Evolutionary conservation across 2,329 filamentous ascomycete species (phyloP).

Genomic region (Aschersonia sp.): DNA sequence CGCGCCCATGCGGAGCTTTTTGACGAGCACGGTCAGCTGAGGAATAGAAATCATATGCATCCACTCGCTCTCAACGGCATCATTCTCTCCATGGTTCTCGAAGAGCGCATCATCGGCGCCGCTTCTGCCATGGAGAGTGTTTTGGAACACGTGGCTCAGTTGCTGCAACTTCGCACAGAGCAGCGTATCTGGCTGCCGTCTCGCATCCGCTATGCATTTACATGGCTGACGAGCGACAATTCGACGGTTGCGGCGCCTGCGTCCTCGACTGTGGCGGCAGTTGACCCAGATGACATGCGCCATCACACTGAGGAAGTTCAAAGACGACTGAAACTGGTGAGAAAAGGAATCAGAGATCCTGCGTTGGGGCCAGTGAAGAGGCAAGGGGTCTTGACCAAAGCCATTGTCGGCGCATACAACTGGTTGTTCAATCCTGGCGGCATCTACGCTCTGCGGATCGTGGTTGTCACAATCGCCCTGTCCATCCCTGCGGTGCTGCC

Average conservation of each 20-base stretch:
- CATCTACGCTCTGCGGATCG: conserved; percentile 31
- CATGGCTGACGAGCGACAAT: conserved; percentile 19
- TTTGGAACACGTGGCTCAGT: conserved; percentile 18
- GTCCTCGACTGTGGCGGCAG: conserved; percentile 5
- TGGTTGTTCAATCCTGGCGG: conserved; percentile 28
- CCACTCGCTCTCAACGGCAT: conserved; percentile 21
- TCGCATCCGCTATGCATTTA: conserved; percentile 20
- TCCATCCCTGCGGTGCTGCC: conserved; percentile 27
- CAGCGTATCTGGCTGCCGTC: conserved; percentile 27
- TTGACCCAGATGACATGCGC: conserved; percentile 9
- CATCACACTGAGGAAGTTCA: conserved; percentile 19
- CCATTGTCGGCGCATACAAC: conserved; percentile 16
- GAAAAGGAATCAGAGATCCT: conserved; percentile 9
- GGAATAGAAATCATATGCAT: conserved; percentile 9
- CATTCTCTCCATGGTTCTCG: conserved; percentile 30
- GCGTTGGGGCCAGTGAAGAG: neutral
- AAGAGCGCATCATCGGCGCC: conserved; percentile 23
- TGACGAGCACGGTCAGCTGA: conserved; percentile 23
- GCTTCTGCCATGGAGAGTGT: conserved; percentile 16
- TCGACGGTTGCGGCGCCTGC: conserved; percentile 8
- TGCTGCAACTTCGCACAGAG: conserved; percentile 19
- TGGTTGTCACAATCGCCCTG: conserved; percentile 28
- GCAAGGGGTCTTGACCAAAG: conserved; percentile 9
- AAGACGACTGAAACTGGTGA: conserved; percentile 19
- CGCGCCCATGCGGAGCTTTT: conserved; percentile 24